Base-by-base conservation (phyloP, 306 rosid genomes). In the Pterocarpus santalinus region DNA sequence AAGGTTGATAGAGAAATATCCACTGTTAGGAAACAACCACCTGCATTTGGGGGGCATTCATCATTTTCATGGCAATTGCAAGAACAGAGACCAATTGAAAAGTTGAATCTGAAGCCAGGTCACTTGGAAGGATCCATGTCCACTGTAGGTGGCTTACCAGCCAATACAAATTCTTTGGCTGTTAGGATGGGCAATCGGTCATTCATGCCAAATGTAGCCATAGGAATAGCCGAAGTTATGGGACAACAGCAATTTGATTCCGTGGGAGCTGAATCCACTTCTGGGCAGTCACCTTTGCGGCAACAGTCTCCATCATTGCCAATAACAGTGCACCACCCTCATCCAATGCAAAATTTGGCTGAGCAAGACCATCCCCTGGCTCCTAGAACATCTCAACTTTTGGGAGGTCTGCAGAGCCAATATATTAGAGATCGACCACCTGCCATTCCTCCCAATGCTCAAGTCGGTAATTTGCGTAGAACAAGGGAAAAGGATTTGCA, bases 11-110 rank as follows among this genome's bases (percentile, higher is more conserved):
- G 83, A 64, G 93, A 89, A 77, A 78, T 84, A 9, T 75, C 88
- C 67, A 72, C 72, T 69, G 94, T 83, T 32, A 92, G 73, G 69
- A 90, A 89, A 81, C 97, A 89, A 67, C 56, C 80, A 30, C 86
- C 90, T 81, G 91, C 90, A 76, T 80, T 82, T 63, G 89, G 85
- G 47, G 86, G 66, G 49, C 88, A 76, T 66, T 43, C 83, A 65
- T 85, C 90, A 63, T 84, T 88, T 69, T 87, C 92, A 56, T 93
- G 96, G 98, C 84, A 87, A 58, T 76, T 87, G 66, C 95, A 83
- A 87, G 92, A 91, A 60, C 81, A 87, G 30, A 85, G 72, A 35
- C 65, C 89, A 39, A 58, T 82, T 82, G 92, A 87, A 80, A 88
- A 83, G 72, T 77, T 73, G 84, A 80, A 88, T 73, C 79, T 66